These are phyloP conservation scores for Boletus sp. DNA, from an alignment of 768 basidiomycete species.

Conservation along the genomic window DNA sequence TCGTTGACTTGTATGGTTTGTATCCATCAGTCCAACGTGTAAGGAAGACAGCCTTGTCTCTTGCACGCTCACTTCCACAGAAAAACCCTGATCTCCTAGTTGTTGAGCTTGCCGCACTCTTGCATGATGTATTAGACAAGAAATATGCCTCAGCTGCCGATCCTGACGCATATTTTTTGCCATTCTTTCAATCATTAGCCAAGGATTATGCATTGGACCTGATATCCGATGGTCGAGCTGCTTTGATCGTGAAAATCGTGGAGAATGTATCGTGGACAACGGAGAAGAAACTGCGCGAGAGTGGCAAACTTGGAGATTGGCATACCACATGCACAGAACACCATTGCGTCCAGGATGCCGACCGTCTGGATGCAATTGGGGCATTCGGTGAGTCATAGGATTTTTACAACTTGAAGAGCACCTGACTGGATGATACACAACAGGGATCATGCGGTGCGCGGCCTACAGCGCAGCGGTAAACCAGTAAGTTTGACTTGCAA, in stretches of 20 bases:
- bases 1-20: slow-evolving; percentile 1
- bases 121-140: slow-evolving; percentile 87
- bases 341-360: slow-evolving; percentile 81
- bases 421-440: not conserved
- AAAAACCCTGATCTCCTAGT: slow-evolving; percentile 65
- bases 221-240: slow-evolving; percentile 58
- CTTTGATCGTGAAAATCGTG: slow-evolving; percentile 56
- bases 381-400: slow-evolving; percentile 57
- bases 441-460: slow-evolving; percentile 66
- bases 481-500: slow-evolving; percentile 31
- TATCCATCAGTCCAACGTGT: slow-evolving; percentile 72
- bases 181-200: slow-evolving; percentile 55
- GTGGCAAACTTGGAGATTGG: slow-evolving; percentile 61
- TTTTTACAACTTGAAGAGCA: not conserved
- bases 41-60: slow-evolving; percentile 66
- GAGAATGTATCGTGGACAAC: slow-evolving; percentile 86
- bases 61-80: slow-evolving; percentile 51
- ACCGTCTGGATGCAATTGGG: slow-evolving; percentile 77
- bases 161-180: slow-evolving; percentile 64
- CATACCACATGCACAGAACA: slow-evolving; percentile 71
- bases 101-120: slow-evolving; percentile 82
- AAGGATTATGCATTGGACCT: slow-evolving; percentile 50
- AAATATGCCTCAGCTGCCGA: slow-evolving; percentile 72
- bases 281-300: slow-evolving; percentile 63
- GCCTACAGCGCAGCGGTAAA: slow-evolving; percentile 60